phyloP scores from a whole-genome alignment of 208 protist genomes.

The Wallacemonas rigidus region DNA sequence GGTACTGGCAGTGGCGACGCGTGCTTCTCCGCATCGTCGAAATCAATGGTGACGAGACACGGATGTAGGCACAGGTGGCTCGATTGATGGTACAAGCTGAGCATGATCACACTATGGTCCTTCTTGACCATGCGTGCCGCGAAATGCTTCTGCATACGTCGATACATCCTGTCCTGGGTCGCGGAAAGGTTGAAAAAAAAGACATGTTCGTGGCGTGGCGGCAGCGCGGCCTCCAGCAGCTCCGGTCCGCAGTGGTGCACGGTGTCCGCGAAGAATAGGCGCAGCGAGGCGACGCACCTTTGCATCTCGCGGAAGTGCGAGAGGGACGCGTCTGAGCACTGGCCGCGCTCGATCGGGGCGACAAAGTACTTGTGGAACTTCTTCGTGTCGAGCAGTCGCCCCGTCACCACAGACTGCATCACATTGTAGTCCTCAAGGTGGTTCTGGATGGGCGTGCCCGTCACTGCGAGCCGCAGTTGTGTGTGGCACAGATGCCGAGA shows the following conservation, averaged over 20 bases:
- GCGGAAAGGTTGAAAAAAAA: slow-evolving; percentile 67
- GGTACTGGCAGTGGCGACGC: not conserved
- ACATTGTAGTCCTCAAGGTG: slow-evolving; percentile 90
- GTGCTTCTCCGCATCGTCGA: not conserved
- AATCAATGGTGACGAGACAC: slow-evolving; percentile 15
- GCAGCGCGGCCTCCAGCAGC: slow-evolving; percentile 67
- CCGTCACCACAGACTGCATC: slow-evolving; percentile 84
- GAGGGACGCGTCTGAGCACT: slow-evolving; percentile 70
- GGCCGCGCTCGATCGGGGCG: slow-evolving; percentile 59
- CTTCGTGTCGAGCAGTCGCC: slow-evolving; percentile 41
- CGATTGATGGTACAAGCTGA: slow-evolving; percentile 61
- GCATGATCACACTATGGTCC: slow-evolving; percentile 26
- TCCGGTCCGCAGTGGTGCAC: slow-evolving; percentile 81
- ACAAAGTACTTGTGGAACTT: slow-evolving; percentile 72
- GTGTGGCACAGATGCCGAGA: slow-evolving; percentile 45
- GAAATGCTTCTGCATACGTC: slow-evolving; percentile 41
- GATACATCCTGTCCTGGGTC: slow-evolving; percentile 74
- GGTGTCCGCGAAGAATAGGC: slow-evolving; percentile 58
- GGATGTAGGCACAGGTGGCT: slow-evolving; percentile 83
- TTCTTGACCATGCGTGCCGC: slow-evolving; percentile 11
- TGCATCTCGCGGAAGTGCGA: slow-evolving; percentile 82
- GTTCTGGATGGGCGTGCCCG: slow-evolving; percentile 91
- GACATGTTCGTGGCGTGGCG: slow-evolving; percentile 63
- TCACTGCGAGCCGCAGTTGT: slow-evolving; percentile 85
- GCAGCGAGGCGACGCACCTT: slow-evolving; percentile 67